Conservation (phyloP, 202 grass and related monocot species). For the Zoysia matrella region DNA sequence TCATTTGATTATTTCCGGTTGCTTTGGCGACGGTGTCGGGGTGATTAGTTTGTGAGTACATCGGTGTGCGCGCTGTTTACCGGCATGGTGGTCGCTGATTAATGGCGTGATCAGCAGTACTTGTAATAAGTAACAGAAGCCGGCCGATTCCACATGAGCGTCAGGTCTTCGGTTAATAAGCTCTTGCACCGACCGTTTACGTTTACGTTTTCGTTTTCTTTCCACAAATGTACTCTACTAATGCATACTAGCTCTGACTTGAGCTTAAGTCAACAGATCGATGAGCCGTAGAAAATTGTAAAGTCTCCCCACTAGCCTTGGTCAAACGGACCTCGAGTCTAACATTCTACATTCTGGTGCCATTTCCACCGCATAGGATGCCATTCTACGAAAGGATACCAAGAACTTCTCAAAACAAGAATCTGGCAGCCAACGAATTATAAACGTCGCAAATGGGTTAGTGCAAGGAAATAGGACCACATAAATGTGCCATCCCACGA, state of each 20-base stretch:
- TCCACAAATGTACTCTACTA: no score
- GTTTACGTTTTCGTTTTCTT: not conserved
- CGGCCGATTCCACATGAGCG: not conserved
- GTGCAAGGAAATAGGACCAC: not conserved
- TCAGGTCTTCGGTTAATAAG: not conserved
- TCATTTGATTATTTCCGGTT: conserved; percentile 46
- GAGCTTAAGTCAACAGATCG: no score
- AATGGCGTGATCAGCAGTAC: conserved; percentile 18
- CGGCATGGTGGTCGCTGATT: conserved; percentile 18
- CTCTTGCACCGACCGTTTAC: not conserved
- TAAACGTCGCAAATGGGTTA: not conserved
- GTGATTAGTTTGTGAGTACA: not conserved
- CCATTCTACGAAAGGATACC: no score
- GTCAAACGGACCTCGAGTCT: not conserved
- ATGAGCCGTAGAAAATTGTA: no score
- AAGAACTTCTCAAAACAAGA: no score
- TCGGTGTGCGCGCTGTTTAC: conserved; percentile 23
- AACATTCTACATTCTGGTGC: not conserved
- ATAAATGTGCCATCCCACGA: not conserved
- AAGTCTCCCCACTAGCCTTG: no score
- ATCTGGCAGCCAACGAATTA: no score
- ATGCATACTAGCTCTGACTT: no score
- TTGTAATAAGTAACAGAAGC: not conserved
- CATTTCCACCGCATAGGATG: no score
- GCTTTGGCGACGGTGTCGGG: conserved; percentile 1